These are phyloP conservation scores for Phyllosticta citrichinensis DNA, from an alignment of 2,329 filamentous ascomycete species.

Conservation along the genomic window DNA sequence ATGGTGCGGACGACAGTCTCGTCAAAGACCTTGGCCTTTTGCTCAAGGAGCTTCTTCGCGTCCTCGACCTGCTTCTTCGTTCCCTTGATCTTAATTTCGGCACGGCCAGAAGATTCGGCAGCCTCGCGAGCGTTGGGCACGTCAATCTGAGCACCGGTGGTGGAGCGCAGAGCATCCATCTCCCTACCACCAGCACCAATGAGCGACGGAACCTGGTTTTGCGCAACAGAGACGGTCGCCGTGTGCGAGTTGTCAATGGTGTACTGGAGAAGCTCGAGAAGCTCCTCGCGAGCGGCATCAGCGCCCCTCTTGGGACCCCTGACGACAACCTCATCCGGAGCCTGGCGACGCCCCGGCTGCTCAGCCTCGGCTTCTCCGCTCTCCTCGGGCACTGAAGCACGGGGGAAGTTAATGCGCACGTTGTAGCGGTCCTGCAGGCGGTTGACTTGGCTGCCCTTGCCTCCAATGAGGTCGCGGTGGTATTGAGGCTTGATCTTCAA, in stretches of 20 bases:
- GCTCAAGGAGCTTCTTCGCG: constrained; percentile 81
- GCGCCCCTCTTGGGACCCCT: constrained; percentile 89
- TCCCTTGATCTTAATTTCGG: constrained; percentile 86
- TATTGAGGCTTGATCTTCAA: constrained; percentile 90
- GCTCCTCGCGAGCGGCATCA: constrained; percentile 83
- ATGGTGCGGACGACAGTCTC: constrained; percentile 77
- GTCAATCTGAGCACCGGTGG: constrained; percentile 82
- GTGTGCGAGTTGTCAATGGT: constrained; percentile 77
- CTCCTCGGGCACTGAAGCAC: constrained; percentile 55
- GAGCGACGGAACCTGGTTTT: constrained; percentile 84
- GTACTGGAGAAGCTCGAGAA: constrained; percentile 80
- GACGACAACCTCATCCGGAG: constrained; percentile 78
- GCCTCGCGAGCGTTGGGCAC: constrained; percentile 73
- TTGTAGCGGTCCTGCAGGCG: constrained; percentile 85
- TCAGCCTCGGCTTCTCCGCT: constrained; percentile 50
- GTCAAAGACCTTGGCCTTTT: constrained; percentile 79
- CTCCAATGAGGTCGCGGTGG: constrained; percentile 87
- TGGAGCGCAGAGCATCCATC: constrained; percentile 79
- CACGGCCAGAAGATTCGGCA: constrained; percentile 52
- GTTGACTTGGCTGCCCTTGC: constrained; percentile 79
- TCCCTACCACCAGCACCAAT: constrained; percentile 85
- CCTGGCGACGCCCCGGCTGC: constrained; percentile 59
- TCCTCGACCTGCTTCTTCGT: constrained; percentile 84
- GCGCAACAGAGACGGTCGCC: constrained; percentile 73
- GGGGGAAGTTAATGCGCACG: constrained; percentile 93